A percentile compares a stretch with the other conserved stretches of the same genome.
These are phyloP conservation scores for Dioscorea zingiberensis DNA, from an alignment of 106 monocot species.

Conservation along the genomic window DNA sequence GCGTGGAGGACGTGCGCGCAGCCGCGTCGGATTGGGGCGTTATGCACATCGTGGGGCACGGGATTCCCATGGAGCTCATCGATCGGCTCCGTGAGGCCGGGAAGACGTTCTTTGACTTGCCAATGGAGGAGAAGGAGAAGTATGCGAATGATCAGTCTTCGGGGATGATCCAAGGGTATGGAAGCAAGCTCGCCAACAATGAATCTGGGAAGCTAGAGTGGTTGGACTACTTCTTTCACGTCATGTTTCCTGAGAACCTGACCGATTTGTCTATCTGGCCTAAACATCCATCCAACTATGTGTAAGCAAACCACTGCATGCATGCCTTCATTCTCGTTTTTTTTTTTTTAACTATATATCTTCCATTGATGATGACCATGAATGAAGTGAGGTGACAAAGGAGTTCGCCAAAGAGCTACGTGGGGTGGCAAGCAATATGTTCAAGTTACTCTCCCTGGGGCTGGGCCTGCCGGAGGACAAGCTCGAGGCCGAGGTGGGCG, in stretches of 20 bases:
- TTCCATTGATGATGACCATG: not conserved
- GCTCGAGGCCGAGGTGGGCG: slow-evolving; percentile 57
- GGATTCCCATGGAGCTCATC: slow-evolving; percentile 43
- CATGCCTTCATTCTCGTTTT: too few relatives aligned
- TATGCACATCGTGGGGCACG: slow-evolving; percentile 77
- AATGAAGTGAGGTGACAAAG: slow-evolving; percentile 42
- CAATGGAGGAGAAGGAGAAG: slow-evolving; percentile 72
- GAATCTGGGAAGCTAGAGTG: slow-evolving; percentile 64
- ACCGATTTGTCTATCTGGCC: slow-evolving; percentile 68
- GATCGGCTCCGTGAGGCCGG: slow-evolving; percentile 41
- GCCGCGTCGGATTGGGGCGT: slow-evolving; percentile 84
- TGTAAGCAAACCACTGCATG: too few relatives aligned
- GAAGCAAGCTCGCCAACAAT: slow-evolving; percentile 84
- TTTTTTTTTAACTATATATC: not conserved
- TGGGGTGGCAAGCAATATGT: slow-evolving; percentile 37
- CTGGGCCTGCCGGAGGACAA: slow-evolving; percentile 30
- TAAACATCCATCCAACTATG: slow-evolving; percentile 43
- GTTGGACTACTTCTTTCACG: slow-evolving; percentile 95
- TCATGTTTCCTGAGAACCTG: slow-evolving; percentile 59
- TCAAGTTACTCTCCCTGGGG: slow-evolving; percentile 63
- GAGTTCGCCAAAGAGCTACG: slow-evolving; percentile 53
- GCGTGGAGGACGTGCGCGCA: slow-evolving; percentile 43
- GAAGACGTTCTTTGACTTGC: slow-evolving; percentile 62
- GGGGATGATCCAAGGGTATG: slow-evolving; percentile 75
- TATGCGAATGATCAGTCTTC: slow-evolving; percentile 70